phyloP scores from a whole-genome alignment of 805 yeast genomes.

The Saccharomycopsis babjevae region DNA sequence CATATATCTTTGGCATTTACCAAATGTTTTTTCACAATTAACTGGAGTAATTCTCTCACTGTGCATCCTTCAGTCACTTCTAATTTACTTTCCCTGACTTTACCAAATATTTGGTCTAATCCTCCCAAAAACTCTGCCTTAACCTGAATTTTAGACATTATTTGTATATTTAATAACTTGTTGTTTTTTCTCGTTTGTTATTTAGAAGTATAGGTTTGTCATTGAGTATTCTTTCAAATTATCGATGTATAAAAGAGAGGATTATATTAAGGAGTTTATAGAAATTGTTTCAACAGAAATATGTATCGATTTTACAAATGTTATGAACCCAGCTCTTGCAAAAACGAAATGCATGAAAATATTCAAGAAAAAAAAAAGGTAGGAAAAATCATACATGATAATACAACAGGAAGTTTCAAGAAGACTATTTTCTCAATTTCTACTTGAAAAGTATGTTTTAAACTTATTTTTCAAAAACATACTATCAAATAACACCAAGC shows the following conservation, averaged over 20 bases:
- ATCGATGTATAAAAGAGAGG: background rate
- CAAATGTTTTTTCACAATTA: constrained; percentile 11
- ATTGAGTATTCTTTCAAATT: background rate
- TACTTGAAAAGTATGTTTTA: background rate
- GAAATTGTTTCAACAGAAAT: background rate
- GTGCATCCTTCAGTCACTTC: constrained; percentile 8
- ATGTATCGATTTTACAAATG: background rate
- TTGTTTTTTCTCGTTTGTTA: background rate
- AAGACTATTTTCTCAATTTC: background rate
- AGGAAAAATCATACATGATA: background rate
- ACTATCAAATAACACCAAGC: background rate
- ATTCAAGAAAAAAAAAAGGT: background rate
- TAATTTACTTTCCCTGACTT: constrained; percentile 6
- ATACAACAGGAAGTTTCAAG: background rate
- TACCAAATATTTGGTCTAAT: constrained; percentile 17
- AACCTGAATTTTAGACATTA: constrained; percentile 4
- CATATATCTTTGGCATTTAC: constrained; percentile 7
- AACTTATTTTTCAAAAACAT: background rate
- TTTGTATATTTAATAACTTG: background rate
- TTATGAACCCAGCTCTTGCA: constrained; percentile 1
- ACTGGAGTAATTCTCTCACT: constrained; percentile 7
- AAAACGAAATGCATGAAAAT: background rate
- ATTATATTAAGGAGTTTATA: background rate
- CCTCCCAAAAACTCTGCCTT: constrained; percentile 19
- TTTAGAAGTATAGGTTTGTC: background rate